phyloP scores from a whole-genome alignment of 805 yeast genomes.

The Sugiyamaella lignohabitans region DNA sequence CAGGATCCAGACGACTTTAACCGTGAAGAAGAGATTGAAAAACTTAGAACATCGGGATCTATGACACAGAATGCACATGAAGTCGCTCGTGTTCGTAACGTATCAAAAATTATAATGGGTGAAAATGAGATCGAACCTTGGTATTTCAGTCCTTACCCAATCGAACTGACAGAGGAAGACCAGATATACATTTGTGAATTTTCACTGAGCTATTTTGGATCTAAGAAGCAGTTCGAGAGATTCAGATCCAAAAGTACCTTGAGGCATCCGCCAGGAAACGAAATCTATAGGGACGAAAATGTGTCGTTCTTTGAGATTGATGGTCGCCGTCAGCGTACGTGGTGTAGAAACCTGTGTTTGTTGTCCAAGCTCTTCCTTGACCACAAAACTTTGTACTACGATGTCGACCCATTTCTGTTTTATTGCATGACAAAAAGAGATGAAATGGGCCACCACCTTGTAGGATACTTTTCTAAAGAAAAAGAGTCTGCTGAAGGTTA shows the following conservation, averaged over 20 bases:
- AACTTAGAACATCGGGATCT: conserved; percentile 89
- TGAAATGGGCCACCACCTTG: conserved; percentile 88
- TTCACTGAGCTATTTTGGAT: conserved; percentile 81
- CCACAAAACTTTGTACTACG: conserved; percentile 94
- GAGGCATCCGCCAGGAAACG: conserved; percentile 98
- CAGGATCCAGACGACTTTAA: conserved; percentile 55
- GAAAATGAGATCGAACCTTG: conserved; percentile 93
- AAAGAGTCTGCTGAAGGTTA: conserved; percentile 93
- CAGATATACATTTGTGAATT: conserved; percentile 87
- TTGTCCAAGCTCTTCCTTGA: conserved; percentile 86
- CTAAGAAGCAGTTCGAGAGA: conserved; percentile 84
- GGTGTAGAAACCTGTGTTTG: conserved; percentile 94
- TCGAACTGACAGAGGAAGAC: conserved; percentile 90
- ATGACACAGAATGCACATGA: conserved; percentile 89
- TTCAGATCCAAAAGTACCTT: conserved; percentile 81
- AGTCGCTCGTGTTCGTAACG: conserved; percentile 83
- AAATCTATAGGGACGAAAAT: conserved; percentile 85
- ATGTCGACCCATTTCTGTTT: conserved; percentile 94
- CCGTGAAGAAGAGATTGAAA: conserved; percentile 88
- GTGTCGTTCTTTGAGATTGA: conserved; percentile 96
- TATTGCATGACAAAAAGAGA: conserved; percentile 92
- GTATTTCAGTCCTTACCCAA: conserved; percentile 97
- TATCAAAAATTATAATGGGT: conserved; percentile 74
- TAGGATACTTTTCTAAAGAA: conserved; percentile 95
- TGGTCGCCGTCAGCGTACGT: conserved; percentile 90